phyloP scores from a whole-genome alignment of 2,329 filamentous ascomycete genomes.

The Arthrobotrys megalospora region DNA sequence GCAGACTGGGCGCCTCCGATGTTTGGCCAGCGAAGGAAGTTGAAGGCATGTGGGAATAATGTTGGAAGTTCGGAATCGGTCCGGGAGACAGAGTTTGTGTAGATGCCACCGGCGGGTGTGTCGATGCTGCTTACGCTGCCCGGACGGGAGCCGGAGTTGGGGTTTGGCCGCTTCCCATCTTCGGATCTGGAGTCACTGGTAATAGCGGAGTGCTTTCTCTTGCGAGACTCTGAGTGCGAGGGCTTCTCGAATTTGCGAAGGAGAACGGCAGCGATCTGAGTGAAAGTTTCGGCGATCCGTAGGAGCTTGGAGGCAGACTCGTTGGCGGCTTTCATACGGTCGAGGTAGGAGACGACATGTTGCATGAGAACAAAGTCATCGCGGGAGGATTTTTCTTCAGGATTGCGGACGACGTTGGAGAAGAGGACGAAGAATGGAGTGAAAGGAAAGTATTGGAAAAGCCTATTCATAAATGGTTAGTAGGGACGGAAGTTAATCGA shows the following conservation, averaged over 20 bases:
- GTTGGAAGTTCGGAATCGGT: slow-evolving; percentile 43
- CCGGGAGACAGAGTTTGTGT: slow-evolving; percentile 18
- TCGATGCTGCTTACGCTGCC: slow-evolving; percentile 39
- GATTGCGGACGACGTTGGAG: slow-evolving; percentile 70
- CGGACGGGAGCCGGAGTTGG: slow-evolving; percentile 25
- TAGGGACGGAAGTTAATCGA: background rate
- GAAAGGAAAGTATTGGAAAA: slow-evolving; percentile 71
- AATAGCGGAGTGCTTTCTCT: slow-evolving; percentile 60
- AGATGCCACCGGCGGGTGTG: background rate
- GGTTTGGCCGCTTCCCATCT: slow-evolving; percentile 57
- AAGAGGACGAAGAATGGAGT: slow-evolving; percentile 75
- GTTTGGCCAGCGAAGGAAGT: slow-evolving; percentile 58
- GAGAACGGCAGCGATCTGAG: slow-evolving; percentile 62
- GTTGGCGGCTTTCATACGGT: slow-evolving; percentile 63
- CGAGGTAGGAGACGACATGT: slow-evolving; percentile 63
- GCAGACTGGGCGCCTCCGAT: slow-evolving; percentile 34
- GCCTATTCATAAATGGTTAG: slow-evolving; percentile 30
- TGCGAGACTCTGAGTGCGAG: slow-evolving; percentile 52
- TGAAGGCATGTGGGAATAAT: slow-evolving; percentile 56
- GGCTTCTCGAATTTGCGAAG: slow-evolving; percentile 59
- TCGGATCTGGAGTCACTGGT: slow-evolving; percentile 39
- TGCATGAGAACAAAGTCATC: slow-evolving; percentile 64
- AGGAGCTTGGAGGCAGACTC: slow-evolving; percentile 64
- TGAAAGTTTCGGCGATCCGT: slow-evolving; percentile 63
- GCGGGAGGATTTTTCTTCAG: slow-evolving; percentile 55